Evolutionary conservation across 2,329 filamentous ascomycete species (phyloP).

Genomic region (Sporothrix phasma): DNA sequence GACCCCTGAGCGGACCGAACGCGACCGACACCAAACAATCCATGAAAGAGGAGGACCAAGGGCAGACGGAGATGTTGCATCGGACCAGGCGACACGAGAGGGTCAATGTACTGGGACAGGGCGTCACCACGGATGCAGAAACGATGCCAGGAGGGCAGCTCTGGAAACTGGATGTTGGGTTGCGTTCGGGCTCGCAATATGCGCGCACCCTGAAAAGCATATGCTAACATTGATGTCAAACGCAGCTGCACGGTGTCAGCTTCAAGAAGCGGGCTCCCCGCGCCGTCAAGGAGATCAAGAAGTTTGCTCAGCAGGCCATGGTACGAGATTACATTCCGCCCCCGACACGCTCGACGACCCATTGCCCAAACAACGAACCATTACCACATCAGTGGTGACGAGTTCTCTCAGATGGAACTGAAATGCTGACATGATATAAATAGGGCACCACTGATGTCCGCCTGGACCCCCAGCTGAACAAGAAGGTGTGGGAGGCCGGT

Average conservation of each 20-base stretch:
- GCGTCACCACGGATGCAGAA: no score
- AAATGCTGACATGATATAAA: not conserved
- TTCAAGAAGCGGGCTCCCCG: constrained; percentile 99
- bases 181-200: not conserved
- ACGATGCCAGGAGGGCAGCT: not conserved
- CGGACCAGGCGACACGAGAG: not conserved
- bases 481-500: constrained; percentile 99
- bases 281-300: constrained; percentile 99
- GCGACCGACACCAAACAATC: not conserved
- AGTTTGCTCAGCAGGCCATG: constrained; percentile 89
- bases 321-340: constrained; percentile 48
- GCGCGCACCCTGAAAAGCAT: not conserved
- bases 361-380: not conserved
- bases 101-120: not conserved
- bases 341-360: not conserved
- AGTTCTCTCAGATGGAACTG: not conserved
- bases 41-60: not conserved
- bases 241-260: constrained; percentile 82
- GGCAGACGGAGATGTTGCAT: not conserved
- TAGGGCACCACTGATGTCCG: constrained; percentile 96
- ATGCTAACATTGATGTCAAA: not conserved
- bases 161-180: not conserved
- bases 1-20: not conserved
- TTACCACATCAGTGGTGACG: no score
- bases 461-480: constrained; percentile 97